phyloP scores from a whole-genome alignment of 495 filamentous ascomycete species.

The Xylaria sp. region DNA sequence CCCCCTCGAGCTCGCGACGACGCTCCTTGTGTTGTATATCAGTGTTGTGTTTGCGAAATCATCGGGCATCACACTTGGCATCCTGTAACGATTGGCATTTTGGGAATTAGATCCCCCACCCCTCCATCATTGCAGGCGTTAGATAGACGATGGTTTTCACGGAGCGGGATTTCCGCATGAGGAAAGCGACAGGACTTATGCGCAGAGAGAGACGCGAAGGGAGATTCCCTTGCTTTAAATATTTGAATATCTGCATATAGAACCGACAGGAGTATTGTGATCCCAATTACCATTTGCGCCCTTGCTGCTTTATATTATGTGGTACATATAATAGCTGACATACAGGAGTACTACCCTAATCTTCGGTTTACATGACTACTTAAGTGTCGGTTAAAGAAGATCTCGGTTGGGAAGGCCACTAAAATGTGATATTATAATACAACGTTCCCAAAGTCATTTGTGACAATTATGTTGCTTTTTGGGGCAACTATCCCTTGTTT shows the following conservation, averaged over 20 bases:
- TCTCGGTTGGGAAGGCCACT: not conserved
- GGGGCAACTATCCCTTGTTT: not conserved
- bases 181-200: conserved; percentile 19
- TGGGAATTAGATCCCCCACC: conserved; percentile 40
- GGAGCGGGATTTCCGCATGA: conserved; percentile 28
- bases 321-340: not conserved
- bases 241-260: conserved; percentile 23
- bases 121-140: conserved; percentile 43
- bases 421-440: not conserved
- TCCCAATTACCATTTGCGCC: not conserved
- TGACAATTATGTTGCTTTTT: not conserved
- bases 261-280: not conserved
- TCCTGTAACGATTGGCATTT: conserved; percentile 36
- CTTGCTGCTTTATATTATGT: not conserved
- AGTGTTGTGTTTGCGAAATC: conserved; percentile 36
- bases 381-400: not conserved
- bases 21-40: conserved; percentile 43
- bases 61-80: conserved; percentile 37
- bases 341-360: not conserved
- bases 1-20: conserved; percentile 36
- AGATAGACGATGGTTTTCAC: conserved; percentile 34
- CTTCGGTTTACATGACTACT: not conserved
- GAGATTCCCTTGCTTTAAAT: conserved; percentile 9
- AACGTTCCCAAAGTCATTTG: not conserved
- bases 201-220: conserved; percentile 2